Base-by-base conservation (phyloP, 495 filamentous ascomycete genomes). In the Neurospora intermedia region DNA sequence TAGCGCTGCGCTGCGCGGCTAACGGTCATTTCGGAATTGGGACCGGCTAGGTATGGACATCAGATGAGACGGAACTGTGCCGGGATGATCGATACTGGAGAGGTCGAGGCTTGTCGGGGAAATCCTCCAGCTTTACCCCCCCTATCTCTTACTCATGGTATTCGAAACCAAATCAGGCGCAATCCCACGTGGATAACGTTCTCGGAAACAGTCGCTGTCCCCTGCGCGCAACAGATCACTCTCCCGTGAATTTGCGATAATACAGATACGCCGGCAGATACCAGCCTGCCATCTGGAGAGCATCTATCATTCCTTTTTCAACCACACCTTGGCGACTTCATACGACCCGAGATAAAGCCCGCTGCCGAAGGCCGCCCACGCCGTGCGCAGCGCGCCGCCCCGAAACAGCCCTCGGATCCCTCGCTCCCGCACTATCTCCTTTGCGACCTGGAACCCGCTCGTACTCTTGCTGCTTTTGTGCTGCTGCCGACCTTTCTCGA, bases 341-440 rank as follows among this genome's bases (percentile, higher is more conserved):
- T 97, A 97, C 23, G 91, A 89, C 20, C 93, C 91, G 13, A 98
- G 83, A 85, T 97, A 97, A 40, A 97, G 79, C 9, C 94, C 93
- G 75, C 91, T 89, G 8, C 93, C 91, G 16, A 96, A 73, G 15
- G 91, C 89, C 38, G 94, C 94, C 94, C 94, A 97, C 3, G 86
- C 85, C n/a, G 86, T 87, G 70, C 94, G 88, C 75, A 97, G 82
- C 13, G 83, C 81, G 1, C 90, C 93, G n/a, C 94, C 94, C 41
- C 90, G 86, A 75, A 94, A 96, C 23, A 98, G 78, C 0, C 94
- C 93, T 69, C 82, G 86, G 18, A 92, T 71, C 5, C 94, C 94
- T 54, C 89, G 87, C 62, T 91, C 85, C 1, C 75, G 75, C 72
- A 89, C 78, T 6, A 97, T 86, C 72, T 90, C 85, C 69, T 81